Evolutionary conservation across 371 early-diverging fungal species (phyloP).

Genomic region (Actinomortierella ambigua): DNA sequence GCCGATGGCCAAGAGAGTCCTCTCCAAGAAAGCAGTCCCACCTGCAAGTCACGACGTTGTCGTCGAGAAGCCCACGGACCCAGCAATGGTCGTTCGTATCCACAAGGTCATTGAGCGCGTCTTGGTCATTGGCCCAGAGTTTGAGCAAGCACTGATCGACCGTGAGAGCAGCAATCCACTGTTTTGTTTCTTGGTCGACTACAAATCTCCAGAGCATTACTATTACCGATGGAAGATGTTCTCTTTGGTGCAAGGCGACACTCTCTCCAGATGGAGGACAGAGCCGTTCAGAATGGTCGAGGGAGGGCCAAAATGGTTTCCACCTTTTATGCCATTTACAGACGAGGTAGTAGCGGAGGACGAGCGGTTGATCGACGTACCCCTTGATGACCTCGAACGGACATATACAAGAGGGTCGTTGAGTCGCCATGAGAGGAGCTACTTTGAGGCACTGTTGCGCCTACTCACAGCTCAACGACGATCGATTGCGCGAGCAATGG

Average conservation of each 20-base stretch:
- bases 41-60: conserved; percentile 63
- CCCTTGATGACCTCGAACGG: conserved; percentile 55
- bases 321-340: conserved; percentile 78
- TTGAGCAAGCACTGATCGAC: conserved; percentile 74
- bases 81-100: conserved; percentile 65
- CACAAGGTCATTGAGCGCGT: conserved; percentile 90
- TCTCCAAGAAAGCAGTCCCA: conserved; percentile 24
- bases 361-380: conserved; percentile 28
- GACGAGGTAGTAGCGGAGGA: conserved; percentile 61
- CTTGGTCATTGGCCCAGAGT: conserved; percentile 70
- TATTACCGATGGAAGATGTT: conserved; percentile 94
- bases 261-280: conserved; percentile 71
- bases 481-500: conserved; percentile 83
- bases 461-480: conserved; percentile 62
- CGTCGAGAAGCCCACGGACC: conserved; percentile 71
- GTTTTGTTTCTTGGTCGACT: conserved; percentile 76
- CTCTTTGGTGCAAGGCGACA: conserved; percentile 90
- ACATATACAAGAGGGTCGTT: conserved; percentile 58
- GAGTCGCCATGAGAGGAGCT: conserved; percentile 63
- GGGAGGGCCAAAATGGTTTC: conserved; percentile 85
- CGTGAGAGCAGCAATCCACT: conserved; percentile 67
- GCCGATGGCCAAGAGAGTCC: conserved; percentile 14
- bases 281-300: conserved; percentile 90
- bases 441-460: conserved; percentile 61
- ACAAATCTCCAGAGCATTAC: conserved; percentile 77